phyloP scores from a whole-genome alignment of 441 rosid species.

The Corymbia calophylla region DNA sequence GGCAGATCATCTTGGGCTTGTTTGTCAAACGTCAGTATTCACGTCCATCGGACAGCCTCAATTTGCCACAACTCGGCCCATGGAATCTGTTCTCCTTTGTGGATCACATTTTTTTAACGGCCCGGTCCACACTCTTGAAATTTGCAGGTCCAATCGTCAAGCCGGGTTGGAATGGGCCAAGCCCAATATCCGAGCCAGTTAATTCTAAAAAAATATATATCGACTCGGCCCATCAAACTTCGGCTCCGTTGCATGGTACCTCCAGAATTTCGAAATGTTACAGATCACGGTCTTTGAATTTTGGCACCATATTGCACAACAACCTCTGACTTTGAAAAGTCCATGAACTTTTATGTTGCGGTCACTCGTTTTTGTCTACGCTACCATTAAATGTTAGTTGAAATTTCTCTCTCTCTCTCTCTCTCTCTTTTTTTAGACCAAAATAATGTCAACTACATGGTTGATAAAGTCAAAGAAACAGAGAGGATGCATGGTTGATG shows the following conservation, averaged over 20 bases:
- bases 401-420: rapidly evolving
- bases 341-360: not conserved
- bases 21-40: not conserved
- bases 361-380: not conserved
- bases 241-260: not conserved
- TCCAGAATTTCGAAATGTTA: no score
- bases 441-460: not conserved
- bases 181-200: not conserved
- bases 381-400: not conserved
- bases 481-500: not conserved
- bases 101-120: not conserved
- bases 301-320: not conserved
- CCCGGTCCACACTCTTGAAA: not conserved
- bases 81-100: not conserved
- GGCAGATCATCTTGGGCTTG: not conserved
- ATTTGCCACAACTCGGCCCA: not conserved
- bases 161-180: not conserved
- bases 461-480: not conserved
- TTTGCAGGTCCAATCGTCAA: rapidly evolving
- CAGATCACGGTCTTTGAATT: not conserved
- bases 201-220: not conserved
- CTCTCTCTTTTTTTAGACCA: not conserved
- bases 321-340: not conserved
- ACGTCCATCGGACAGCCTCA: not conserved
- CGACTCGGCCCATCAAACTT: no score